phyloP scores from a whole-genome alignment of 2,329 filamentous ascomycete genomes.

The Aspergillus luchuensis region DNA sequence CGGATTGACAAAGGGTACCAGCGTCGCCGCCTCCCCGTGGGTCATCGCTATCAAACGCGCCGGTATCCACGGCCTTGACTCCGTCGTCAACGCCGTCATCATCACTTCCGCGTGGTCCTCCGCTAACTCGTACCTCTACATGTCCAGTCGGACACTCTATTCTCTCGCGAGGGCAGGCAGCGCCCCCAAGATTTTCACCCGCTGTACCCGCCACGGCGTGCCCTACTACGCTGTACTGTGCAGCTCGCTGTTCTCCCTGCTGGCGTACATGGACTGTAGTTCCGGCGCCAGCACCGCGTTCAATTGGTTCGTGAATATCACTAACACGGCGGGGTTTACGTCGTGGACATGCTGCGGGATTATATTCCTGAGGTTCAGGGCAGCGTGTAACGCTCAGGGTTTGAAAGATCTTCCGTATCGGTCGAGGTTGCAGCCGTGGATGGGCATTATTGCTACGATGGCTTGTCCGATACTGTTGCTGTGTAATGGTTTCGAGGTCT shows the following conservation, averaged over 20 bases:
- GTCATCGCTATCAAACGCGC: slow-evolving; percentile 66
- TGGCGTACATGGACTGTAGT: slow-evolving; percentile 70
- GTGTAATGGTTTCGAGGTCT: slow-evolving; percentile 10
- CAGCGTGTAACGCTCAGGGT: slow-evolving; percentile 66
- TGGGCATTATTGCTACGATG: slow-evolving; percentile 58
- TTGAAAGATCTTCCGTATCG: slow-evolving; percentile 67
- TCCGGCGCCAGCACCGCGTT: slow-evolving; percentile 63
- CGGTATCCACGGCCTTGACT: slow-evolving; percentile 62
- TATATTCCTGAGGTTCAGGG: slow-evolving; percentile 70
- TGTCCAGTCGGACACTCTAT: slow-evolving; percentile 66
- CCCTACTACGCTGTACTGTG: slow-evolving; percentile 67
- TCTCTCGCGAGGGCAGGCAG: slow-evolving; percentile 67
- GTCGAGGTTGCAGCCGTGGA: slow-evolving; percentile 67
- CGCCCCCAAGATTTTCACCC: slow-evolving; percentile 50
- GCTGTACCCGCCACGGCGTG: slow-evolving; percentile 61
- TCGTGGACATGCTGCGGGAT: slow-evolving; percentile 57
- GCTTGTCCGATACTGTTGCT: slow-evolving; percentile 2
- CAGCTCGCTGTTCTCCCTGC: slow-evolving; percentile 64
- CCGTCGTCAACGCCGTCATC: slow-evolving; percentile 71
- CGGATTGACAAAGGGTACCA: slow-evolving; percentile 46
- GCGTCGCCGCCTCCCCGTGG: slow-evolving; percentile 62
- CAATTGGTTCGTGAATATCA: slow-evolving; percentile 30
- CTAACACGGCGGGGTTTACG: slow-evolving; percentile 25
- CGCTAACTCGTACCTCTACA: slow-evolving; percentile 67
- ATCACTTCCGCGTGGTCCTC: slow-evolving; percentile 68